A percentile compares a stretch with the other conserved stretches of the same genome.
Evolutionary conservation across 2,329 filamentous ascomycete genomes (phyloP).

Genomic region (Pezicula carpinea): DNA sequence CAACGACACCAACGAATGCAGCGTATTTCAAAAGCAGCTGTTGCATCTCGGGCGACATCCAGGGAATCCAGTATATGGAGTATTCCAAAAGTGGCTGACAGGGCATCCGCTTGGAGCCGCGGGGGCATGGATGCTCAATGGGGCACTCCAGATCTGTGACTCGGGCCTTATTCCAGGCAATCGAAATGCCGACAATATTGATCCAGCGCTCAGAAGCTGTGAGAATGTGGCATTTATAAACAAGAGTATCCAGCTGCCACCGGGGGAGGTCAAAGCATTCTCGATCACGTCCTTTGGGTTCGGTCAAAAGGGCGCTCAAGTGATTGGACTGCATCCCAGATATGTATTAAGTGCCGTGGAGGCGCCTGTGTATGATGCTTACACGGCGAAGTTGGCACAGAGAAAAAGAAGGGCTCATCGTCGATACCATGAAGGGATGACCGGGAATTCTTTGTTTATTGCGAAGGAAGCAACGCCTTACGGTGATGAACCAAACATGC

Average conservation of each 20-base stretch:
- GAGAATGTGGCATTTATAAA: slow-evolving; percentile 95
- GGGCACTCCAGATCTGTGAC: slow-evolving; percentile 88
- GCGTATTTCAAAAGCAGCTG: slow-evolving; percentile 90
- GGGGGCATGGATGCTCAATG: slow-evolving; percentile 99
- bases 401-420: slow-evolving; percentile 96
- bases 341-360: slow-evolving; percentile 90
- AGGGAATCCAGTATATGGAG: slow-evolving; percentile 87
- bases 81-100: slow-evolving; percentile 92
- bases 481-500: background rate
- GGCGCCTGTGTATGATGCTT: slow-evolving; percentile 69
- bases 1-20: slow-evolving; percentile 98
- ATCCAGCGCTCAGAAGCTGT: slow-evolving; percentile 89
- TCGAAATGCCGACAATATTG: slow-evolving; percentile 93
- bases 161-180: slow-evolving; percentile 89
- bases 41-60: slow-evolving; percentile 87
- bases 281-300: slow-evolving; percentile 97
- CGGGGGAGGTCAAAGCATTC: slow-evolving; percentile 91
- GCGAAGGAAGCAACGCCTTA: slow-evolving; percentile 89
- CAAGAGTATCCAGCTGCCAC: slow-evolving; percentile 82
- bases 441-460: slow-evolving; percentile 94
- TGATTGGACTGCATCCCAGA: slow-evolving; percentile 88
- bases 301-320: slow-evolving; percentile 95
- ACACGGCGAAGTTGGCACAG: slow-evolving; percentile 82
- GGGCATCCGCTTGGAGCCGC: slow-evolving; percentile 97
- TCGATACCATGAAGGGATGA: slow-evolving; percentile 92